phyloP scores from a whole-genome alignment of 257 asterid species.

The Vinca minor region DNA sequence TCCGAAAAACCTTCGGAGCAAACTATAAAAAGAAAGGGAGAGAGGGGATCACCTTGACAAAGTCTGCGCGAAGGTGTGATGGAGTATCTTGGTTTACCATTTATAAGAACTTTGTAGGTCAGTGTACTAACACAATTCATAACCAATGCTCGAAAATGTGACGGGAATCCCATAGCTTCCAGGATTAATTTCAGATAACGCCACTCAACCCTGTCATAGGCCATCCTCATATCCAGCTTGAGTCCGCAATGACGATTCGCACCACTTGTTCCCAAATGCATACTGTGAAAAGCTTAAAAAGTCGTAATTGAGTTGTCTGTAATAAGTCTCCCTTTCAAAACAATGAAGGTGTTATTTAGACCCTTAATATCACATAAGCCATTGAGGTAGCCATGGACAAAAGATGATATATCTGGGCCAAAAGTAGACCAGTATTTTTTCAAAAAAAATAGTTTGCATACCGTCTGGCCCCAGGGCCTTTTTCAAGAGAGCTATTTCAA shows the following conservation, averaged over 20 bases:
- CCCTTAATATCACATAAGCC: background rate
- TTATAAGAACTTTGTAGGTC: background rate
- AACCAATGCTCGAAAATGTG: background rate
- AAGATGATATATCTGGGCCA: background rate
- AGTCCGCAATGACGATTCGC: background rate
- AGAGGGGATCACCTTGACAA: background rate
- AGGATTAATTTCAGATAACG: background rate
- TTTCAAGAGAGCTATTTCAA: background rate
- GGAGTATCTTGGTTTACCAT: background rate
- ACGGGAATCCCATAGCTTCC: background rate
- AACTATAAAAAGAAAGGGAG: background rate
- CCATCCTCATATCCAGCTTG: background rate
- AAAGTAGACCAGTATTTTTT: too few species aligned
- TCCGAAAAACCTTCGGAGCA: background rate
- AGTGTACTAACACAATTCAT: background rate
- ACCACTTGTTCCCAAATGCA: background rate
- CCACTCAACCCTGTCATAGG: background rate
- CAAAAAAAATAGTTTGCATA: too few species aligned
- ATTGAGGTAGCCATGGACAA: background rate
- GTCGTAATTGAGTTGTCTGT: background rate
- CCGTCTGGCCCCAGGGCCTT: background rate
- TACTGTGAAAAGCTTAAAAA: background rate
- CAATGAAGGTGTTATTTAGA: too few species aligned
- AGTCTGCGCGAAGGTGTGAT: background rate
- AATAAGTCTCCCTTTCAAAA: too few species aligned